Conservation (phyloP, 305 asterid species). For the Salvia sclarea region DNA sequence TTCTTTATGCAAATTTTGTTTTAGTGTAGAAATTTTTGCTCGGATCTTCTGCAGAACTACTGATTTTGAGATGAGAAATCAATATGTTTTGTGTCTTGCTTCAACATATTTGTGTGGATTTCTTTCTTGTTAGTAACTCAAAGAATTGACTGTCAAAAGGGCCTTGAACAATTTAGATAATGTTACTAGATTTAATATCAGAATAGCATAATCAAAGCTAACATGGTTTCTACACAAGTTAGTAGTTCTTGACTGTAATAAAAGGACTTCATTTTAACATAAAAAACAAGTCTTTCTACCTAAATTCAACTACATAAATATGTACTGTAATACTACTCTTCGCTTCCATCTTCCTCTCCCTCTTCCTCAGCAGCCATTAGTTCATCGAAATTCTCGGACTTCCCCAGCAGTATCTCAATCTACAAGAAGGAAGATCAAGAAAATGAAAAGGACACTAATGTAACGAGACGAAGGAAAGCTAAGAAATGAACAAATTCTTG, state of each 20-base stretch:
- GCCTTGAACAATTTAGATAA: not conserved
- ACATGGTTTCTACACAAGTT: conserved; percentile 5
- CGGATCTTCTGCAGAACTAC: conserved; percentile 1
- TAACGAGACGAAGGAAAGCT: not conserved
- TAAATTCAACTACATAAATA: not conserved
- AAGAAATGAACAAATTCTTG: not conserved
- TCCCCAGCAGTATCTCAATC: conserved; percentile 51
- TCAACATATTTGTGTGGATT: not conserved
- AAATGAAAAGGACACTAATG: not conserved
- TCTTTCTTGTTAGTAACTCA: not conserved
- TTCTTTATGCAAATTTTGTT: conserved; percentile 7
- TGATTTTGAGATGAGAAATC: conserved; percentile 30
- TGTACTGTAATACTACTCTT: not conserved
- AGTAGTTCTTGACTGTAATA: not conserved
- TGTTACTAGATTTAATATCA: not conserved
- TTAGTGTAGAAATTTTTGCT: conserved; percentile 31
- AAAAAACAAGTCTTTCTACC: not conserved
- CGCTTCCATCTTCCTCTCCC: conserved; percentile 33
- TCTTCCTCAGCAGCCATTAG: conserved; percentile 53
- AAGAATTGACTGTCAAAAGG: not conserved
- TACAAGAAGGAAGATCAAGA: conserved; percentile 26
- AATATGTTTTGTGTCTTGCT: not conserved
- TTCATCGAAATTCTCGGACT: conserved; percentile 46
- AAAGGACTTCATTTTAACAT: not conserved
- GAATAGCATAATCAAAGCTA: not conserved